These are phyloP conservation scores for Bathelium albidoporum DNA, from an alignment of 495 filamentous ascomycete genomes.

Conservation along the genomic window DNA sequence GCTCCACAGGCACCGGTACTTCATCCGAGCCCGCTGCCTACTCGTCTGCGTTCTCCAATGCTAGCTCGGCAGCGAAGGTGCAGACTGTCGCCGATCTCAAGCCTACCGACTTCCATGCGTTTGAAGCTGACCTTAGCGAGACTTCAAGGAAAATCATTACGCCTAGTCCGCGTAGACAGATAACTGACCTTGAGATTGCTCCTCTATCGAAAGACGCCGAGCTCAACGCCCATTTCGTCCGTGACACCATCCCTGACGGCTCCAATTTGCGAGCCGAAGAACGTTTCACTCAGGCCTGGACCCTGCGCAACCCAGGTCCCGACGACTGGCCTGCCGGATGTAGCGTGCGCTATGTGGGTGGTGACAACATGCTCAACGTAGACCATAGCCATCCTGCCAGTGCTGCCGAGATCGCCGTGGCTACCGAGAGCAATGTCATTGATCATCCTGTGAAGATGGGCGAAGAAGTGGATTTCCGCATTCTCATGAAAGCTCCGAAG, in stretches of 20 bases:
- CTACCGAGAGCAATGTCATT: conserved; percentile 72
- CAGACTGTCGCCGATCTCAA: conserved; percentile 65
- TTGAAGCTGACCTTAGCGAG: conserved; percentile 15
- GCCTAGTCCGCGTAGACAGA: background rate
- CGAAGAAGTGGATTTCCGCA: conserved; percentile 67
- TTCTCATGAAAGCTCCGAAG: conserved; percentile 68
- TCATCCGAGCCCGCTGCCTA: conserved; percentile 37
- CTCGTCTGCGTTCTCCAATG: conserved; percentile 33
- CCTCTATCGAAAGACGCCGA: conserved; percentile 17
- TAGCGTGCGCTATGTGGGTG: conserved; percentile 82
- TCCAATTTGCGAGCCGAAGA: conserved; percentile 55
- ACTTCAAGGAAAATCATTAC: conserved; percentile 1
- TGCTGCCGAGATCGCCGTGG: conserved; percentile 56
- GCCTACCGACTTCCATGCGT: conserved; percentile 38
- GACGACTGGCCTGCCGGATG: conserved; percentile 76
- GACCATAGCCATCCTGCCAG: conserved; percentile 67
- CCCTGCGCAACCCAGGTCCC: conserved; percentile 73
- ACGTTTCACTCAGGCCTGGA: conserved; percentile 85
- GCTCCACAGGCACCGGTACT: conserved; percentile 36
- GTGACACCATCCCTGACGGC: conserved; percentile 70
- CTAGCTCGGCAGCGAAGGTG: conserved; percentile 51
- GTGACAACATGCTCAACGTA: conserved; percentile 89
- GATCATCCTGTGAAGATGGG: conserved; percentile 57
- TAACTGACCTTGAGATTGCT: background rate
- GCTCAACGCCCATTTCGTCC: conserved; percentile 65